phyloP scores from a whole-genome alignment of 2,329 filamentous ascomycete genomes.

The Sporothrix pallida region DNA sequence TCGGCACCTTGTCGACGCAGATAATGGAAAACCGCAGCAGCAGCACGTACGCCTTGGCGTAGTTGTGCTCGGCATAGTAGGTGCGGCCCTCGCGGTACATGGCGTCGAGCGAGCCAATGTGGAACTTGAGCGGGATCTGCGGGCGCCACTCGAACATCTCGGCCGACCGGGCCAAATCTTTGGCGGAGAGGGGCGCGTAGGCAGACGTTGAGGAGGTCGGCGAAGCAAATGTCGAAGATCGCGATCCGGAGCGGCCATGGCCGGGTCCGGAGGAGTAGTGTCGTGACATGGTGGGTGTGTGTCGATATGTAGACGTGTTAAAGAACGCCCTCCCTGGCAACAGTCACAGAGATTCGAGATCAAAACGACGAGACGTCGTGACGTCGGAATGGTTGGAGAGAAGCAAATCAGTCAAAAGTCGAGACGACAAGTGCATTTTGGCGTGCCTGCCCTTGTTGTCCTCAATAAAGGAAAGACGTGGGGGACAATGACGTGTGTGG shows the following conservation, averaged over 20 bases:
- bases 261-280: not conserved
- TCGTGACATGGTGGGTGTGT: slow-evolving; percentile 3
- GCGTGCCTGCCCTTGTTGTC: not conserved
- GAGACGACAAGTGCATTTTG: not conserved
- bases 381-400: not conserved
- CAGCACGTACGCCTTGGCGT: slow-evolving; percentile 86
- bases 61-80: slow-evolving; percentile 84
- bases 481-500: slow-evolving; percentile 12
- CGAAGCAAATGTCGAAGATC: too few species aligned
- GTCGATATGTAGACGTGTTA: not conserved
- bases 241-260: not conserved
- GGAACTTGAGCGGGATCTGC: slow-evolving; percentile 76
- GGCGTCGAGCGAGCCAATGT: slow-evolving; percentile 79
- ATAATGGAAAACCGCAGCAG: slow-evolving; percentile 88
- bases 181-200: slow-evolving; percentile 67
- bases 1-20: slow-evolving; percentile 74
- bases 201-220: not conserved
- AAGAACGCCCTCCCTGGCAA: not conserved
- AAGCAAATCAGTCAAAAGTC: not conserved
- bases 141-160: slow-evolving; percentile 81
- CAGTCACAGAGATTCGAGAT: slow-evolving; percentile 7
- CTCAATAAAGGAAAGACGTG: not conserved
- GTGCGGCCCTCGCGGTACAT: slow-evolving; percentile 84
- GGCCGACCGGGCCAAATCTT: slow-evolving; percentile 77
- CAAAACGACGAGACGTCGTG: not conserved